Conservation (phyloP, 2,329 filamentous ascomycete species). For the Alternaria viburni region DNA sequence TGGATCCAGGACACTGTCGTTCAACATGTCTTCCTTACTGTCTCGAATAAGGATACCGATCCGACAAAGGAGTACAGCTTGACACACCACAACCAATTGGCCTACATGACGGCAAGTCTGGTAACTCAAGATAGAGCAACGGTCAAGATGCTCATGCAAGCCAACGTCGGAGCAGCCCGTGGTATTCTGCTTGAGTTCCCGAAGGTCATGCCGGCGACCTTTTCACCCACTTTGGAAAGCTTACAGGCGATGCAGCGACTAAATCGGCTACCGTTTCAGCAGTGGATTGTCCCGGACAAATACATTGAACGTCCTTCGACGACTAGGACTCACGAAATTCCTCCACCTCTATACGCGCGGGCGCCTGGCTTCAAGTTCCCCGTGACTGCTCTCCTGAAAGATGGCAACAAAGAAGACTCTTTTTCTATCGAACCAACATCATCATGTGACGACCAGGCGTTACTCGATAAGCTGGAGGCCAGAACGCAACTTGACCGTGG, state of each 20-base stretch:
- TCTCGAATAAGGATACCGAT: slow-evolving; percentile 19
- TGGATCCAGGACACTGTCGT: slow-evolving; percentile 14
- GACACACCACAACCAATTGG: slow-evolving; percentile 5
- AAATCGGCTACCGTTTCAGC: slow-evolving; percentile 31
- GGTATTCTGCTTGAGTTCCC: slow-evolving; percentile 39
- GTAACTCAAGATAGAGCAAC: slow-evolving; percentile 17
- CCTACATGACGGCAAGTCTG: slow-evolving; percentile 24
- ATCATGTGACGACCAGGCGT: slow-evolving; percentile 18
- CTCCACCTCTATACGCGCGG: slow-evolving; percentile 35
- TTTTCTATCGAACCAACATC: slow-evolving; percentile 17
- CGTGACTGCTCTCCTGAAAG: slow-evolving; percentile 23
- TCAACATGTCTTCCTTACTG: slow-evolving; percentile 36
- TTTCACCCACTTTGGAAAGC: slow-evolving; percentile 35
- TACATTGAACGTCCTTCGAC: background rate
- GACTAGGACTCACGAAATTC: slow-evolving; percentile 15
- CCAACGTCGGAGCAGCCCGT: slow-evolving; percentile 9
- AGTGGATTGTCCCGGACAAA: slow-evolving; percentile 35
- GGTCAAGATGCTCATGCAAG: slow-evolving; percentile 19
- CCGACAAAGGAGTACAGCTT: slow-evolving; percentile 10
- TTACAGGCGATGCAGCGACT: slow-evolving; percentile 34
- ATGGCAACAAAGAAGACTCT: background rate
- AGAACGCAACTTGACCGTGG: slow-evolving; percentile 56
- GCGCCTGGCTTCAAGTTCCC: slow-evolving; percentile 26
- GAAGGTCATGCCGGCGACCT: slow-evolving; percentile 36
- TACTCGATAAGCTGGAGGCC: slow-evolving; percentile 19